A percentile compares a stretch with the other conserved stretches of the same genome.
phyloP scores from a whole-genome alignment of 2,329 filamentous ascomycete genomes.

The Leptographium galeiforme region DNA sequence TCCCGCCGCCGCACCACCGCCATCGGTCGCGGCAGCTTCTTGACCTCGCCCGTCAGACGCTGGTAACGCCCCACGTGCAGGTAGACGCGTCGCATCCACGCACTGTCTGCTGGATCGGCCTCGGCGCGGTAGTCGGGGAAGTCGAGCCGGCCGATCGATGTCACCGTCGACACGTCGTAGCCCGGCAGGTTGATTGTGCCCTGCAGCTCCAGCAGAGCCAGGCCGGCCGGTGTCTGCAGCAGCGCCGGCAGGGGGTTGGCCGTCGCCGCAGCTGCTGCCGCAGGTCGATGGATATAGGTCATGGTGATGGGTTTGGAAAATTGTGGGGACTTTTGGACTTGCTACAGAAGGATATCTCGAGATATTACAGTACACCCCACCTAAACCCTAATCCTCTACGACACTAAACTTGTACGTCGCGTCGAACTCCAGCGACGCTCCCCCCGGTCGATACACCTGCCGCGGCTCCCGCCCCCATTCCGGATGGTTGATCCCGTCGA shows the following conservation, averaged over 20 bases:
- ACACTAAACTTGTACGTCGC: conserved; percentile 48
- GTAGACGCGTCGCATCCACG: conserved; percentile 85
- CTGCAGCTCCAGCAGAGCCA: conserved; percentile 86
- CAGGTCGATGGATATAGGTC: conserved; percentile 5
- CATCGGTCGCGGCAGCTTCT: conserved; percentile 66
- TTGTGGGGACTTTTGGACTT: neutral
- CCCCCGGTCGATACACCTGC: conserved; percentile 47
- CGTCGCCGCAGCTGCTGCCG: conserved; percentile 10
- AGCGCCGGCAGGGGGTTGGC: conserved; percentile 58
- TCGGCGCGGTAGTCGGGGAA: conserved; percentile 44
- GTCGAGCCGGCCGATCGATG: conserved; percentile 28
- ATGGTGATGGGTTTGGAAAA: neutral
- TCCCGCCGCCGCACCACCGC: conserved; percentile 53
- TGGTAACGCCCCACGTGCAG: conserved; percentile 84
- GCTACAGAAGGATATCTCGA: too few relatives aligned
- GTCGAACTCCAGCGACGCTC: conserved; percentile 47
- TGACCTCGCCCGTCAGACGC: conserved; percentile 77
- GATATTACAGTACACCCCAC: too few relatives aligned
- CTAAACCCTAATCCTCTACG: neutral
- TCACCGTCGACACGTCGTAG: conserved; percentile 11
- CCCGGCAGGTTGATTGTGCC: conserved; percentile 59
- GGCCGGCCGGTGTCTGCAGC: conserved; percentile 75
- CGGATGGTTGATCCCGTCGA: conserved; percentile 85
- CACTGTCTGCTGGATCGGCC: conserved; percentile 32
- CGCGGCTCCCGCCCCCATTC: conserved; percentile 60